phyloP scores from a whole-genome alignment of 2,329 filamentous ascomycete species.

The Colletotrichum falcatum region DNA sequence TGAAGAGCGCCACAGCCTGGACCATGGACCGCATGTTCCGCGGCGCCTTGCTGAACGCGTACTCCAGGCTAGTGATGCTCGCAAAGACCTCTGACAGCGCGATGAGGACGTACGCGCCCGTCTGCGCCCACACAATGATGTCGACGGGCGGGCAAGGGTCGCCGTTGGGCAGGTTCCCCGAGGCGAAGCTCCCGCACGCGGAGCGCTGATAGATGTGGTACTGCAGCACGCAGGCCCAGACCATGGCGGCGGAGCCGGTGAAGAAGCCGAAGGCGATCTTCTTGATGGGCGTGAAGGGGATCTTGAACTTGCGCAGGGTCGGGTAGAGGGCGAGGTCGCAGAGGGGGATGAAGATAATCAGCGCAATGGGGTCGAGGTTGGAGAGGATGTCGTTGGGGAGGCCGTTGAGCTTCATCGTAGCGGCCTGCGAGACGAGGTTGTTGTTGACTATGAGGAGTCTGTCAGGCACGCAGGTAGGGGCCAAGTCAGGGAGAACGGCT shows the following conservation, averaged over 20 bases:
- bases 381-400: constrained; percentile 82
- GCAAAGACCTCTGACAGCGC: constrained; percentile 63
- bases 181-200: constrained; percentile 63
- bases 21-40: constrained; percentile 82
- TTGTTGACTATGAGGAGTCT: constrained; percentile 60
- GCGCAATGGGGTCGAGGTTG: constrained; percentile 82
- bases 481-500: constrained; percentile 21
- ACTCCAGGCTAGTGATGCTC: constrained; percentile 73
- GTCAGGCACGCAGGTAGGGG: background rate
- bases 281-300: constrained; percentile 80
- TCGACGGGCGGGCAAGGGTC: constrained; percentile 58
- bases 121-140: constrained; percentile 74
- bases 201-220: constrained; percentile 74
- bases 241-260: constrained; percentile 70
- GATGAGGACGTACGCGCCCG: constrained; percentile 61
- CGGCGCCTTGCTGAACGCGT: constrained; percentile 81
- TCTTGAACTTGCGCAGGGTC: constrained; percentile 69
- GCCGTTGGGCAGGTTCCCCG: constrained; percentile 43
- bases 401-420: constrained; percentile 74
- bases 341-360: constrained; percentile 85
- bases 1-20: constrained; percentile 75
- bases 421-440: constrained; percentile 72
- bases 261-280: constrained; percentile 79
- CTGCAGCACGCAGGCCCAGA: constrained; percentile 65
- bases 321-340: constrained; percentile 76